A percentile compares a stretch with the other conserved stretches of the same genome.
Conservation (phyloP, 768 basidiomycete genomes). For the Suillus subaureus region DNA sequence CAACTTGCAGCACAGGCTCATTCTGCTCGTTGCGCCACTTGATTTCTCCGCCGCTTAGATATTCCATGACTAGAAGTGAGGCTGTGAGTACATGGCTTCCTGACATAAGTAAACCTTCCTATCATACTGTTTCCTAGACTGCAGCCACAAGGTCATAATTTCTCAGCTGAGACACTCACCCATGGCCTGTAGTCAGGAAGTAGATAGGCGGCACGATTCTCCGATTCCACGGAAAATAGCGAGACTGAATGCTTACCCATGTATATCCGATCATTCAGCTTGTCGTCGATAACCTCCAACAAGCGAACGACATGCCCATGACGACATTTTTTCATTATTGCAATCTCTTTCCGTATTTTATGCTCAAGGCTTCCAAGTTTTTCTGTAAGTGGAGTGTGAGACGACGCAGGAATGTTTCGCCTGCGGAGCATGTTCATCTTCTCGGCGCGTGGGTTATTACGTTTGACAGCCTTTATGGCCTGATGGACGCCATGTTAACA, state of each 20-base stretch:
- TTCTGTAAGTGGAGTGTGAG: conserved; percentile 63
- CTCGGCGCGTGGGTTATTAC: conserved; percentile 71
- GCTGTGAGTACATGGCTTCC: conserved; percentile 23
- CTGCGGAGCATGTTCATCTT: conserved; percentile 58
- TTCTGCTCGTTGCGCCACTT: conserved; percentile 75
- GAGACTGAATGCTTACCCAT: conserved; percentile 69
- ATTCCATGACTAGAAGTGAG: conserved; percentile 80
- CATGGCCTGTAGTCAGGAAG: conserved; percentile 28
- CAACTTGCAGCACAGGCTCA: conserved; percentile 77
- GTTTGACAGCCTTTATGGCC: conserved; percentile 81
- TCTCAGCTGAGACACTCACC: conserved; percentile 32
- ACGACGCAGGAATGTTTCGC: conserved; percentile 43
- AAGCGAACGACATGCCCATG: conserved; percentile 90
- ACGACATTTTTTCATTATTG: conserved; percentile 96
- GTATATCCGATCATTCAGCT: conserved; percentile 83
- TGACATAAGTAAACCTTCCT: conserved; percentile 20
- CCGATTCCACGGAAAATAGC: conserved; percentile 17
- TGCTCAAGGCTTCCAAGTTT: conserved; percentile 72
- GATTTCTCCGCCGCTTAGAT: conserved; percentile 92
- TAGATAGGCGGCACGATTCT: conserved; percentile 21
- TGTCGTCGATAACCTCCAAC: conserved; percentile 94
- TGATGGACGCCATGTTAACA: conserved; percentile 30
- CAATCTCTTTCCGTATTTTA: conserved; percentile 92
- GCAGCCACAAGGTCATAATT: conserved; percentile 35
- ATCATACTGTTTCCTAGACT: conserved; percentile 34